Conservation (phyloP, 371 early-diverging fungal genomes). For the Syncephalastrum contaminatum region DNA sequence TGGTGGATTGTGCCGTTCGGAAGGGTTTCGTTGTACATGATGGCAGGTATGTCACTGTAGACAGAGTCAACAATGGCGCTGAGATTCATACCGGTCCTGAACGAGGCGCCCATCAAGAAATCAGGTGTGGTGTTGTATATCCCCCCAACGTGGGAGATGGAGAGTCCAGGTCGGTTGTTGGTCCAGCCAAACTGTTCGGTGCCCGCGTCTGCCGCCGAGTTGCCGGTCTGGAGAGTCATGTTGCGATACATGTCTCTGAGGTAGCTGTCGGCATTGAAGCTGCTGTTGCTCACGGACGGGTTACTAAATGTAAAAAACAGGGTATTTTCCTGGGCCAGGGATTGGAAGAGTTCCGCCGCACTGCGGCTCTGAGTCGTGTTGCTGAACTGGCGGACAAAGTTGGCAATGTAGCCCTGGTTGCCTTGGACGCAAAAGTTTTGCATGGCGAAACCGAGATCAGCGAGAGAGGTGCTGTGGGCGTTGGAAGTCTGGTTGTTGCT, state of each 20-base stretch:
- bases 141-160: conserved; percentile 43
- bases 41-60: conserved; percentile 26
- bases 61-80: conserved; percentile 23
- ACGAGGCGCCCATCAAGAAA: conserved; percentile 37
- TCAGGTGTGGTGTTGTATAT: conserved; percentile 33
- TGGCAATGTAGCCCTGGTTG: conserved; percentile 39
- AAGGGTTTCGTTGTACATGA: conserved; percentile 24
- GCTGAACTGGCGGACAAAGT: conserved; percentile 39
- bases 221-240: conserved; percentile 39
- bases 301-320: conserved; percentile 33
- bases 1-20: conserved; percentile 14
- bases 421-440: conserved; percentile 45
- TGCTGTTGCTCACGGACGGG: conserved; percentile 28
- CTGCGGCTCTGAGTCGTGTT: conserved; percentile 29
- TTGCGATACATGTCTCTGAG: conserved; percentile 31
- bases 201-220: conserved; percentile 16
- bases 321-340: conserved; percentile 29
- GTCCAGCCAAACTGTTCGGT: conserved; percentile 22
- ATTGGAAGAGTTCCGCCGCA: conserved; percentile 34
- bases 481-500: conserved; percentile 16
- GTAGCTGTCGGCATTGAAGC: conserved; percentile 29
- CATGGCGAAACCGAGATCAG: conserved; percentile 35
- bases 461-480: neutral
- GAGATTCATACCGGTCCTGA: conserved; percentile 25
- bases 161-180: conserved; percentile 37